Evolutionary conservation across 2,329 filamentous ascomycete species (phyloP).

Genomic region (Calonectria pseudoreteaudii): DNA sequence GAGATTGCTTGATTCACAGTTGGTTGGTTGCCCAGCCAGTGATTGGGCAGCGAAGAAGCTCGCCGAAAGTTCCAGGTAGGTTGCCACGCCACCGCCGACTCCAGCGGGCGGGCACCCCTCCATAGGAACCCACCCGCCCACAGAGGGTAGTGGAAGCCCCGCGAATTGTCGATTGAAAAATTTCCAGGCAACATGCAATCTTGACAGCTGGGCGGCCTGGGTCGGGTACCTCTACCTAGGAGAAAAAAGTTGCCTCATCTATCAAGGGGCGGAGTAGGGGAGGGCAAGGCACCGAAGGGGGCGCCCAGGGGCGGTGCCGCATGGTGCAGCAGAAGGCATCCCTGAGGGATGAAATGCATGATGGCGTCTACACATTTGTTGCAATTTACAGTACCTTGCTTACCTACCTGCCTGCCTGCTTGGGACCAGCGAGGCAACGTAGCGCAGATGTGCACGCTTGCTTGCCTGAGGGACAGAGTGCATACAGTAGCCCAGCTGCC

Average conservation of each 20-base stretch:
- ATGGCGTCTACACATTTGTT: conserved; percentile 1
- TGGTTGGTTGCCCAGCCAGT: conserved; percentile 26
- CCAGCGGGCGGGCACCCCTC: conserved; percentile 16
- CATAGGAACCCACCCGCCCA: conserved; percentile 17
- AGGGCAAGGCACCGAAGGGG: neutral
- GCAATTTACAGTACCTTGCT: neutral
- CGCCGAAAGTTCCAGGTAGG: conserved; percentile 19
- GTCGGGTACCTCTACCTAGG: neutral
- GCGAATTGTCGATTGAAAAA: conserved; percentile 31
- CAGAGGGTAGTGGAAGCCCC: conserved; percentile 41
- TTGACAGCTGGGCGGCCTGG: conserved; percentile 20
- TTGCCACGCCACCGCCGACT: conserved; percentile 24
- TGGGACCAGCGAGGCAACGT: neutral
- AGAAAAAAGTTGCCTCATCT: neutral
- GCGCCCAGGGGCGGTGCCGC: conserved; percentile 9
- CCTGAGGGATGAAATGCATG: neutral
- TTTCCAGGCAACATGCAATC: conserved; percentile 27
- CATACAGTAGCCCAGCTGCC: neutral
- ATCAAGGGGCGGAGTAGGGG: neutral
- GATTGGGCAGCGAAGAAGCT: conserved; percentile 26
- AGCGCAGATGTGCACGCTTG: neutral
- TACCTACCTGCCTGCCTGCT: neutral
- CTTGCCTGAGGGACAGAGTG: neutral
- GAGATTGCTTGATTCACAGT: neutral
- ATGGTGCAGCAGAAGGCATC: conserved; percentile 3